These are phyloP conservation scores for Pholiota adiposa DNA, from an alignment of 1,284 basidiomycete species.

Conservation along the genomic window DNA sequence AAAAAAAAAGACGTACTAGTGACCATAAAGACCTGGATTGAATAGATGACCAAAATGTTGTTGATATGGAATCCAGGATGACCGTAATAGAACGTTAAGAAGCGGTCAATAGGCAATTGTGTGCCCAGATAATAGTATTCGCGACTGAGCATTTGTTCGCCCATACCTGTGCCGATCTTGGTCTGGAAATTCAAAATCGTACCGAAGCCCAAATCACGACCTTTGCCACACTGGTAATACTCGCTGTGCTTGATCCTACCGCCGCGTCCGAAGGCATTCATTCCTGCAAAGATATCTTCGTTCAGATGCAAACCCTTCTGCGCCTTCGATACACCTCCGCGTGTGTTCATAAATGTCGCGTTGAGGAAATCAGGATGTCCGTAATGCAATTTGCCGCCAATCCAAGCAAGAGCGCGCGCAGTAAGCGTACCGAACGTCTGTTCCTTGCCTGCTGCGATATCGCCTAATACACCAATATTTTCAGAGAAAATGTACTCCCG, in stretches of 20 bases:
- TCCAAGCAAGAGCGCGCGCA: slow-evolving; percentile 94
- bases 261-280: slow-evolving; percentile 98
- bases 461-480: slow-evolving; percentile 99
- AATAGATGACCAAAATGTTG: slow-evolving; percentile 98
- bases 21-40: slow-evolving; percentile 95
- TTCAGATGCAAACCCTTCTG: slow-evolving; percentile 99
- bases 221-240: slow-evolving; percentile 99
- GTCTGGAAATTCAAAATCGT: slow-evolving; percentile 99
- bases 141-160: slow-evolving; percentile 99
- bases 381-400: slow-evolving; percentile 98
- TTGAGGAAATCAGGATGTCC: slow-evolving; percentile 99
- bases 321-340: slow-evolving; percentile 98
- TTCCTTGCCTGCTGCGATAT: slow-evolving; percentile 99
- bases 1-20: slow-evolving; percentile 60
- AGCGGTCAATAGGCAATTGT: slow-evolving; percentile 96
- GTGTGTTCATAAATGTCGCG: slow-evolving; percentile 97
- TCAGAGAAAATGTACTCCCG: slow-evolving; percentile 99
- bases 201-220: slow-evolving; percentile 98
- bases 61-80: slow-evolving; percentile 99
- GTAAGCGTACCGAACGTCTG: slow-evolving; percentile 99
- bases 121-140: slow-evolving; percentile 99
- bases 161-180: slow-evolving; percentile 99
- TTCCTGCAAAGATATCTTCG: slow-evolving; percentile 99
- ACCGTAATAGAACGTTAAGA: slow-evolving; percentile 99
- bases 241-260: slow-evolving; percentile 99